Evolutionary conservation across 2,329 filamentous ascomycete genomes (phyloP).

Genomic region (Sporothrix inflata): DNA sequence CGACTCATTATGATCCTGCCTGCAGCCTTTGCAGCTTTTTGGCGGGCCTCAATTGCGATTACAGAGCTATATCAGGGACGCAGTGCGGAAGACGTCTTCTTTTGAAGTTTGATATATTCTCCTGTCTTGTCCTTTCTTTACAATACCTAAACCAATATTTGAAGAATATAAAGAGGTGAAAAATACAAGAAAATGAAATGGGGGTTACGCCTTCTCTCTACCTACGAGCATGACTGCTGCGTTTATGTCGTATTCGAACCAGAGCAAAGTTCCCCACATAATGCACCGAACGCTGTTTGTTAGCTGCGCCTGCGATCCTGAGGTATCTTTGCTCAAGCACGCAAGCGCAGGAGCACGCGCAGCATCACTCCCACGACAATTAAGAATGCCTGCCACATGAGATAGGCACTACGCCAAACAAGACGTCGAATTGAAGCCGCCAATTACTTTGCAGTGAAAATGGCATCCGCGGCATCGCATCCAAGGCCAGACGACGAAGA

Average conservation of each 20-base stretch:
- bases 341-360: not conserved
- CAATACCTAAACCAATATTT: not conserved
- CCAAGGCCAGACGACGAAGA: not conserved
- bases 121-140: not conserved
- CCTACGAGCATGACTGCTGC: not conserved
- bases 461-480: not conserved
- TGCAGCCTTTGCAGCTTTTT: not conserved
- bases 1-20: constrained; percentile 3
- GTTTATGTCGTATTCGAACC: not conserved
- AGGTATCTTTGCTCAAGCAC: constrained; percentile 3
- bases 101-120: not conserved
- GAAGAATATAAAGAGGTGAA: not conserved
- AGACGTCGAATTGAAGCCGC: not conserved
- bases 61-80: not conserved
- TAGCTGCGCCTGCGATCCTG: not conserved
- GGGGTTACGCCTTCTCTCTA: too few species aligned
- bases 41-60: not conserved
- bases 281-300: not conserved
- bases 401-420: not conserved
- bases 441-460: not conserved
- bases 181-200: not conserved
- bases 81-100: not conserved
- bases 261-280: constrained; percentile 1
- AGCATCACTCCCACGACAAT: not conserved
- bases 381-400: not conserved